Percentiles rank a stretch among this genome's conserved stretches.
These are phyloP conservation scores for Aspergillus steynii DNA, from an alignment of 495 filamentous ascomycete species.

Conservation along the genomic window DNA sequence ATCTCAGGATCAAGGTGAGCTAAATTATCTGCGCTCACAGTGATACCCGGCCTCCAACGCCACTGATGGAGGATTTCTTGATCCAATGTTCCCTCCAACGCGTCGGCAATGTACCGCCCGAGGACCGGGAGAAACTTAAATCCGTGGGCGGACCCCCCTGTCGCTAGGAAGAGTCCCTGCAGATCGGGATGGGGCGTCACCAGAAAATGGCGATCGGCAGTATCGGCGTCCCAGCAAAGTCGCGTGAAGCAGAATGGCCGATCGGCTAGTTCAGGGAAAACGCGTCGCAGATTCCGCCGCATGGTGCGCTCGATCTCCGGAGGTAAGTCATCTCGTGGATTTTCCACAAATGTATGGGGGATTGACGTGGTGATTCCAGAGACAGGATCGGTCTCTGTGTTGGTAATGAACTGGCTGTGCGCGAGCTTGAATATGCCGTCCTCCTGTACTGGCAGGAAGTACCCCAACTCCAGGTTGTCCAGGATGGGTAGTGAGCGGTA, in stretches of 20 bases:
- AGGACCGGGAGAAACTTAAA: constrained; percentile 43
- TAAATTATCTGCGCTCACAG: not conserved
- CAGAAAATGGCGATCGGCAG: constrained; percentile 9
- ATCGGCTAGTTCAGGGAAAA: constrained; percentile 24
- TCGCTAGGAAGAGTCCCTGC: constrained; percentile 21
- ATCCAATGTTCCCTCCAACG: constrained; percentile 29
- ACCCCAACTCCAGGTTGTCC: constrained; percentile 11
- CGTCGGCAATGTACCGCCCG: constrained; percentile 39
- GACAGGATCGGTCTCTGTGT: constrained; percentile 1
- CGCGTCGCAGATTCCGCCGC: constrained; percentile 19
- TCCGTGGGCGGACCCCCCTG: constrained; percentile 43
- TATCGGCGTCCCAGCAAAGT: constrained; percentile 10
- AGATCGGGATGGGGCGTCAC: constrained; percentile 2
- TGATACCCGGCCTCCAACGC: constrained; percentile 6
- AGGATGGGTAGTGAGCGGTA: constrained; percentile 16
- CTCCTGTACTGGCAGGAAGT: constrained; percentile 10
- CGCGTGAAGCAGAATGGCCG: constrained; percentile 20
- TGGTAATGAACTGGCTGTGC: constrained; percentile 10
- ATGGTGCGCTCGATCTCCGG: constrained; percentile 24
- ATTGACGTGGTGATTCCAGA: constrained; percentile 20
- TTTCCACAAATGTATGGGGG: constrained; percentile 18
- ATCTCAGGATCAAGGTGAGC: not conserved
- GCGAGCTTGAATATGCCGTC: constrained; percentile 13
- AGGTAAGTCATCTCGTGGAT: constrained; percentile 4
- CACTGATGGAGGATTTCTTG: constrained; percentile 7